Evolutionary conservation across 2,329 filamentous ascomycete species (phyloP), one percentile per base, ranked within the genome.

Genomic region (Blastomyces emzantsi): DNA sequence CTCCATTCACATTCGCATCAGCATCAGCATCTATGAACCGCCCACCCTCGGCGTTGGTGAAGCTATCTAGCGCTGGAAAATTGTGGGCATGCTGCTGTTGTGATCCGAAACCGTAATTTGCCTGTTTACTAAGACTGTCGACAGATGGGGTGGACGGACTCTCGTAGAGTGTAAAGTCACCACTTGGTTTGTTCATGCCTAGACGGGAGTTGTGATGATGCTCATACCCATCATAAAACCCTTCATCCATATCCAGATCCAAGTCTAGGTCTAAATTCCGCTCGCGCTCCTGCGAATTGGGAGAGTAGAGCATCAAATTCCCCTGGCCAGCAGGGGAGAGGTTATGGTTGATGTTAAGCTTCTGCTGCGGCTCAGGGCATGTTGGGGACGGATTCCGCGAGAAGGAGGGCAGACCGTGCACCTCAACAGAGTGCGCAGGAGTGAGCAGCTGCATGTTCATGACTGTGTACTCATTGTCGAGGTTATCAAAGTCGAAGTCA

Each of bases 261-360:
- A 52, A 30, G 17, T 30, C 49, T 11, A 52, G 7, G 30, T 52
- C 49, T 25, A 52, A 52, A 52, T 52, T 30, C 5, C 49, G 25
- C 25, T 52, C 49, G 22, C 13, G 49, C 30, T 56, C 15, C 45
- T 64, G 67, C 1, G 68, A 69, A 25, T 67, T 63, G 2, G 72
- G 71, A 1, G 72, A 71, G 60, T 70, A 74, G 15, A 74, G 66
- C 70, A 72, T 72, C 11, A 70, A 45, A 39, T 71, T 70, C 9
- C 68, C 70, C 62, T 72, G 71, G 1, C 68, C 71, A 11, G 65
- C 64, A 5, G 71, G 69, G 4, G 72, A 71, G 13, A 73, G 65
- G 43, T 67, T 69, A 28, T 25, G 28, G 6, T 19, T 52, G 25
- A 52, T 30, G 25, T 52, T 52, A 25, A 17, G 1, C 15, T 28